Evolutionary conservation across 495 filamentous ascomycete genomes (phyloP).

Genomic region (Cercophora newfieldiana): DNA sequence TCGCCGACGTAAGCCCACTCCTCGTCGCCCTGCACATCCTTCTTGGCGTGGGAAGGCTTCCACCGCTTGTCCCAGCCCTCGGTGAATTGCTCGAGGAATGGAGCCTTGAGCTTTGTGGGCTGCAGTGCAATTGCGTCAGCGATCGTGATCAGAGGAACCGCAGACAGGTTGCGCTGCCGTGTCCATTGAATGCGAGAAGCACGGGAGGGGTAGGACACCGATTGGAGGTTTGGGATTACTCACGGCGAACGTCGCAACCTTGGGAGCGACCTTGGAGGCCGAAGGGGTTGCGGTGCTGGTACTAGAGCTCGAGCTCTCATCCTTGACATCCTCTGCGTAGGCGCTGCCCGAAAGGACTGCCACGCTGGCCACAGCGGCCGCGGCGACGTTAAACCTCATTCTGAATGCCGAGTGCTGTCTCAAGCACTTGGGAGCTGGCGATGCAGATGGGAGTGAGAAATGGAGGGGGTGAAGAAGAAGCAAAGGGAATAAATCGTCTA

Average conservation of each 20-base stretch:
- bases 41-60: constrained; percentile 94
- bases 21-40: constrained; percentile 84
- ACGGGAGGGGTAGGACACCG: constrained; percentile 16
- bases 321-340: constrained; percentile 64
- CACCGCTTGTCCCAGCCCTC: constrained; percentile 90
- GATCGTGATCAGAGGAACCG: not conserved
- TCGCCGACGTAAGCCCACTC: constrained; percentile 98
- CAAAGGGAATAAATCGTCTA: constrained; percentile 18
- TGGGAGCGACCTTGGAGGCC: constrained; percentile 55
- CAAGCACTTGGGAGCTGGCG: constrained; percentile 21
- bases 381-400: constrained; percentile 78
- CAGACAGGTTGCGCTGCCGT: not conserved
- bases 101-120: constrained; percentile 85
- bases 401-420: constrained; percentile 26
- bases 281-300: constrained; percentile 47
- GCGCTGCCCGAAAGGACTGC: constrained; percentile 67
- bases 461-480: constrained; percentile 18
- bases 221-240: constrained; percentile 34
- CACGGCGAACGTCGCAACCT: constrained; percentile 88
- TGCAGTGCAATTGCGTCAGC: constrained; percentile 44
- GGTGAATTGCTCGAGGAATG: constrained; percentile 98
- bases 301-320: constrained; percentile 36
- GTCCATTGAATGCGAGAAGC: not conserved
- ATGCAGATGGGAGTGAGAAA: constrained; percentile 24
- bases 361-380: constrained; percentile 63